Percentiles rank a stretch among this genome's conserved stretches.
Conservation (phyloP, 805 yeast genomes). For the Brettanomyces sp. region DNA sequence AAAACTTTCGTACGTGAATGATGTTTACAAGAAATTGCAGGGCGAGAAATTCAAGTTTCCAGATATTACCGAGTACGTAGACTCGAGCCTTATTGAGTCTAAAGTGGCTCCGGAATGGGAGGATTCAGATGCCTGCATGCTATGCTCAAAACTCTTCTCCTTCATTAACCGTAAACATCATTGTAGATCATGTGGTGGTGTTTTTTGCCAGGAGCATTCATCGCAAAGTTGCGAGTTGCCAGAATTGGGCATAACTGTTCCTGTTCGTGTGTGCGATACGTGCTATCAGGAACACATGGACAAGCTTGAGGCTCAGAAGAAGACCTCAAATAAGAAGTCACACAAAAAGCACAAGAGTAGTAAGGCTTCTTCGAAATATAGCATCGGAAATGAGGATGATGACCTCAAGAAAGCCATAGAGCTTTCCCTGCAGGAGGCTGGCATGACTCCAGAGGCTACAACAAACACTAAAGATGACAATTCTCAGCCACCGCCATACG, state of each 20-base stretch:
- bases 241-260: constrained; percentile 74
- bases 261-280: constrained; percentile 90
- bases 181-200: constrained; percentile 96
- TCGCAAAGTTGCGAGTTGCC: constrained; percentile 62
- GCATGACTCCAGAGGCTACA: constrained; percentile 7
- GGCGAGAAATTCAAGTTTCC: constrained; percentile 66
- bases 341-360: constrained; percentile 7
- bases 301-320: constrained; percentile 16
- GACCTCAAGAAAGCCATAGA: constrained; percentile 72
- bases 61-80: constrained; percentile 27
- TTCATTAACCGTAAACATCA: constrained; percentile 89
- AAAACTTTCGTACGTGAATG: constrained; percentile 55
- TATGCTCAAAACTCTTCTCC: constrained; percentile 72
- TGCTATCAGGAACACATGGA: constrained; percentile 60
- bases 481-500: constrained; percentile 22
- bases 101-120: constrained; percentile 97
- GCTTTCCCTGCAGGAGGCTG: constrained; percentile 57
- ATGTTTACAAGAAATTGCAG: constrained; percentile 49
- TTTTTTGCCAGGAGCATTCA: constrained; percentile 82
- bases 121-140: constrained; percentile 92
- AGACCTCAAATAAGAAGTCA: constrained; percentile 1
- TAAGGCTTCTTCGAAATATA: constrained; percentile 8
- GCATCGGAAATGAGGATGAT: constrained; percentile 54
- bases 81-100: constrained; percentile 61
- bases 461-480: not conserved